Percentiles rank a stretch among this genome's conserved stretches.
phyloP scores from a whole-genome alignment of 306 rosid genomes.

The Comarum palustre region DNA sequence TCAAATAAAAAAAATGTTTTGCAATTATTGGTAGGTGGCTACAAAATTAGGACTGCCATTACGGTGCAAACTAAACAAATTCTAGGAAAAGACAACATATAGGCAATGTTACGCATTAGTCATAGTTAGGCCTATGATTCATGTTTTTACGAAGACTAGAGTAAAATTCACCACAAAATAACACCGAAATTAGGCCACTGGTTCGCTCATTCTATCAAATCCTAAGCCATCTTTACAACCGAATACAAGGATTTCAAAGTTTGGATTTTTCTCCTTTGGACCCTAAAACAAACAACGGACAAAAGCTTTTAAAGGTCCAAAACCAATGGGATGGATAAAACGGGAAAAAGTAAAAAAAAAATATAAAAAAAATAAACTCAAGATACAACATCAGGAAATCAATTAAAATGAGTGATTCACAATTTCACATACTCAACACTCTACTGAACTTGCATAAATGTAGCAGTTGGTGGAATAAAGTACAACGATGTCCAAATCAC shows the following conservation, averaged over 20 bases:
- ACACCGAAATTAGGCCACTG: neutral
- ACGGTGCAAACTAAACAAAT: neutral
- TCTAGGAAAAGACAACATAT: neutral
- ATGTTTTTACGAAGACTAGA: neutral
- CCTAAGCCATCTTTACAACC: slow-evolving; percentile 1
- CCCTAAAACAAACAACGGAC: neutral
- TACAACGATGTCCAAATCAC: slow-evolving; percentile 11
- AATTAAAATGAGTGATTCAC: neutral
- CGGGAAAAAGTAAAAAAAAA: neutral
- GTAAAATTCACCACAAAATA: neutral
- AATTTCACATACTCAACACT: neutral
- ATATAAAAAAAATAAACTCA: neutral
- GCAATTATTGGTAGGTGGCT: neutral
- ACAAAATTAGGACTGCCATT: neutral
- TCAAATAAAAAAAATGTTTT: neutral
- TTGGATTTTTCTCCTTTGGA: neutral
- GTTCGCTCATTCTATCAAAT: slow-evolving; percentile 9
- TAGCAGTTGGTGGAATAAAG: slow-evolving; percentile 7
- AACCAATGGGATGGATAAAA: neutral
- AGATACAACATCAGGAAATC: neutral
- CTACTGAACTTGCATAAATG: neutral
- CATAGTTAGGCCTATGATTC: neutral
- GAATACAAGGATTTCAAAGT: neutral
- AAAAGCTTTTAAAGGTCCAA: slow-evolving; percentile 10
- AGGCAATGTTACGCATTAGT: too few relatives aligned